These are phyloP conservation scores for Erythrophleum fordii DNA, from an alignment of 306 rosid genomes.

Conservation along the genomic window DNA sequence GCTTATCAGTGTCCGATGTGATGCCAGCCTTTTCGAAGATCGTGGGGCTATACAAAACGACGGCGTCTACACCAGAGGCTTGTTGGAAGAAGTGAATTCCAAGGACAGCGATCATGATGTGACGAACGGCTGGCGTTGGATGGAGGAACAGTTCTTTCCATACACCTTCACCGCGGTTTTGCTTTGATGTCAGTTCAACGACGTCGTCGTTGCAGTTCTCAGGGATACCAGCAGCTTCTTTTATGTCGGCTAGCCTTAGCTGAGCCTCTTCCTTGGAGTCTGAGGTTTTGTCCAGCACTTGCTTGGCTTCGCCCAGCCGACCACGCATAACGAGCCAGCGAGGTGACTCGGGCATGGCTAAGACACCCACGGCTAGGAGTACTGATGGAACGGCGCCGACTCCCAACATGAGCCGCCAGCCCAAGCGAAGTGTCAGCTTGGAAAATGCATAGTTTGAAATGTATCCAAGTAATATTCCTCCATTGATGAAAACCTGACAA, in stretches of 20 bases:
- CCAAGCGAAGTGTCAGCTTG: conserved; percentile 50
- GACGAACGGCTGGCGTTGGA: conserved; percentile 79
- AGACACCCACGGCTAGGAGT: conserved; percentile 51
- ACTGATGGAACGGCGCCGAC: conserved; percentile 71
- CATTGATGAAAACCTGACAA: conserved; percentile 68
- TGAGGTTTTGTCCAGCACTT: conserved; percentile 69
- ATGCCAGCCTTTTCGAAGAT: conserved; percentile 79
- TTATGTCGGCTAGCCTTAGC: conserved; percentile 66
- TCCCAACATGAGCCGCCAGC: conserved; percentile 92
- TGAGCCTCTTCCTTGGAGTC: conserved; percentile 66
- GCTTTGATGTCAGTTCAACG: conserved; percentile 44
- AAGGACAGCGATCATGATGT: conserved; percentile 64
- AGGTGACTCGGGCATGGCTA: conserved; percentile 91
- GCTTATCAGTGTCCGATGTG: conserved; percentile 28
- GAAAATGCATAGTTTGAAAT: conserved; percentile 78
- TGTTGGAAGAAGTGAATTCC: conserved; percentile 89
- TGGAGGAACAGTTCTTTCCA: conserved; percentile 69
- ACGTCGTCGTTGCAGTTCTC: conserved; percentile 59
- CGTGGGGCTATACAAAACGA: conserved; percentile 76
- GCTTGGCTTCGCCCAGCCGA: conserved; percentile 64
- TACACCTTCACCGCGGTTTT: conserved; percentile 53
- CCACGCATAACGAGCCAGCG: conserved; percentile 91
- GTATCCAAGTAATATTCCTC: conserved; percentile 80
- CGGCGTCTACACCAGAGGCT: conserved; percentile 79
- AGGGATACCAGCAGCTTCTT: conserved; percentile 76